phyloP scores from a whole-genome alignment of 768 basidiomycete genomes.

The Trametes cinnabarina region DNA sequence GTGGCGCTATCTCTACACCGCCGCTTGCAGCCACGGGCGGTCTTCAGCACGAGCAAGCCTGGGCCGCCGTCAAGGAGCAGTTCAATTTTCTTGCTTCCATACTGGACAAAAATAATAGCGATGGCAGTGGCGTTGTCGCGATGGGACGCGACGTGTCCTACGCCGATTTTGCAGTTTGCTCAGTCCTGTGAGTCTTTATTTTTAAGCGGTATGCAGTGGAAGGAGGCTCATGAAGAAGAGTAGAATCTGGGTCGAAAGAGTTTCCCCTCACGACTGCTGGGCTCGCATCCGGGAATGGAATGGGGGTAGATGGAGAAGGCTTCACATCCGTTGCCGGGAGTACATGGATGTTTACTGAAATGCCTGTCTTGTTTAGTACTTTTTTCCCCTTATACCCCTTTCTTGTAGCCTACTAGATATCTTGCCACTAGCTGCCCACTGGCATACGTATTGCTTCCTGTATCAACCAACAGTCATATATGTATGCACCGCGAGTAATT shows the following conservation, averaged over 20 bases:
- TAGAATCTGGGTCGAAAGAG: conserved; percentile 66
- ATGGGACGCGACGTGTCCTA: conserved; percentile 68
- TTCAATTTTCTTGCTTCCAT: conserved; percentile 63
- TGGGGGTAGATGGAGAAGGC: conserved; percentile 60
- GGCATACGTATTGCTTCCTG: too few relatives aligned
- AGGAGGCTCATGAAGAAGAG: not conserved
- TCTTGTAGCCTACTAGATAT: not conserved
- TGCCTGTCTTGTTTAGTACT: not conserved
- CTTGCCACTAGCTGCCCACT: too few relatives aligned
- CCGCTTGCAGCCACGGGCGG: conserved; percentile 28
- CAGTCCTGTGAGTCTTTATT: conserved; percentile 42
- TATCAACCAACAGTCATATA: too few relatives aligned
- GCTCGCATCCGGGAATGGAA: conserved; percentile 66
- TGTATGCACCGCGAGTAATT: too few relatives aligned
- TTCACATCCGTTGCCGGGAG: conserved; percentile 59
- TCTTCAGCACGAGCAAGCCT: conserved; percentile 59
- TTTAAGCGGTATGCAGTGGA: not conserved
- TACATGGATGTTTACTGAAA: conserved; percentile 60
- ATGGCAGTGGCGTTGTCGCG: conserved; percentile 61
- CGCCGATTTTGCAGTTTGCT: conserved; percentile 72
- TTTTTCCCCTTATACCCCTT: not conserved
- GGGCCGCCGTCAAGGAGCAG: conserved; percentile 62
- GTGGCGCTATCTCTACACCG: conserved; percentile 14
- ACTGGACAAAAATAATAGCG: conserved; percentile 66
- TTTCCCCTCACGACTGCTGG: conserved; percentile 76